Conservation (phyloP, 371 early-diverging fungal genomes). For the Rhizopus arrhizus region DNA sequence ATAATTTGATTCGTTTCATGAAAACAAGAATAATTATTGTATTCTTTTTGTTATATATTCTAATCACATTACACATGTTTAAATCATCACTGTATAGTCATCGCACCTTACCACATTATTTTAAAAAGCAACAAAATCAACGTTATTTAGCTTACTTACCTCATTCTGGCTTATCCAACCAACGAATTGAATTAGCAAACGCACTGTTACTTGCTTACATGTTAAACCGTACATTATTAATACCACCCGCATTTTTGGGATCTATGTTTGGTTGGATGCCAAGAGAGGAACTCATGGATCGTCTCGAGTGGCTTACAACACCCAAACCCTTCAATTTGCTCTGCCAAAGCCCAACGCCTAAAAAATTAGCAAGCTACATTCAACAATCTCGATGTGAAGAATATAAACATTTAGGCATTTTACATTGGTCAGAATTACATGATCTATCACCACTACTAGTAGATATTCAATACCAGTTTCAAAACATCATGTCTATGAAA, state of each 20-base stretch:
- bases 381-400: slow-evolving; percentile 30
- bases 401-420: slow-evolving; percentile 32
- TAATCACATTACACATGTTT: too few relatives aligned
- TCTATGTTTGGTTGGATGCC: slow-evolving; percentile 46
- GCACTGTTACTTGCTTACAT: slow-evolving; percentile 55
- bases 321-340: slow-evolving; percentile 27
- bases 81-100: too few relatives aligned
- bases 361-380: slow-evolving; percentile 23
- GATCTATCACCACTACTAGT: slow-evolving; percentile 24
- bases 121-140: not conserved
- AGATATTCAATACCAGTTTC: slow-evolving; percentile 27
- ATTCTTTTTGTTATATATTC: too few relatives aligned
- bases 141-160: slow-evolving; percentile 59
- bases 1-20: too few relatives aligned
- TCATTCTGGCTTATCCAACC: slow-evolving; percentile 62
- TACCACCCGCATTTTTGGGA: slow-evolving; percentile 57
- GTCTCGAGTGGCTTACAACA: slow-evolving; percentile 38
- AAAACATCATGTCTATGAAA: slow-evolving; percentile 24
- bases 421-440: slow-evolving; percentile 41
- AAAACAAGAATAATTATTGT: too few relatives aligned
- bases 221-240: slow-evolving; percentile 57
- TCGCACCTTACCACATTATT: too few relatives aligned
- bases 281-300: slow-evolving; percentile 19
- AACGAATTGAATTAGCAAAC: slow-evolving; percentile 61
- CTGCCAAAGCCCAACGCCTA: slow-evolving; percentile 29